Evolutionary conservation across 108 stramenopile species (phyloP).

Genomic region (Schizochytrium sp.): DNA sequence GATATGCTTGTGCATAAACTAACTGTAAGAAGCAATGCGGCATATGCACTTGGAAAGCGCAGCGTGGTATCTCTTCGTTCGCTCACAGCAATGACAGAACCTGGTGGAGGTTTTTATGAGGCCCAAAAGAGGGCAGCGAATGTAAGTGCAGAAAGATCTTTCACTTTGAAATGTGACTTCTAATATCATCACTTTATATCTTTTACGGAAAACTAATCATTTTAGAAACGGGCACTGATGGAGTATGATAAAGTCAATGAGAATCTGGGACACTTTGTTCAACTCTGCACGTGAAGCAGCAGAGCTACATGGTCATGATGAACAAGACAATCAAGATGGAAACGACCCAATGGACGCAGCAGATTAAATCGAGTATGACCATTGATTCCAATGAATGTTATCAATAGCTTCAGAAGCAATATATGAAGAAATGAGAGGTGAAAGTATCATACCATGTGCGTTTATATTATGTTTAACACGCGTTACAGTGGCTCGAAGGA

Average conservation of each 20-base stretch:
- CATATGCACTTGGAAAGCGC: not conserved
- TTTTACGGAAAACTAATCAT: not conserved
- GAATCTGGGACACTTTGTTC: slow-evolving; percentile 57
- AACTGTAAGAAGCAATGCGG: not conserved
- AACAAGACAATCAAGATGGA: not conserved
- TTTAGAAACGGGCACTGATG: not conserved
- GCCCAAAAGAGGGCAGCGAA: slow-evolving; percentile 2
- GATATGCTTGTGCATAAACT: not conserved
- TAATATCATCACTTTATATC: not conserved
- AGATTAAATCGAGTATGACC: no score
- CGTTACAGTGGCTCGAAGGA: no score
- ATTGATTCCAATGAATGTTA: no score
- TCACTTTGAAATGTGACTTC: not conserved
- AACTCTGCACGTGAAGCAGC: not conserved
- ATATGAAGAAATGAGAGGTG: no score
- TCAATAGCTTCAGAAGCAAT: no score
- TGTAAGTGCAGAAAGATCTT: not conserved
- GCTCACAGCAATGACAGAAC: slow-evolving; percentile 17
- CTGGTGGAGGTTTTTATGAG: slow-evolving; percentile 58
- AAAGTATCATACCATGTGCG: no score
- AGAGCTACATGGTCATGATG: not conserved
- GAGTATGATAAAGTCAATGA: not conserved
- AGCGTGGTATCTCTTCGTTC: slow-evolving; percentile 26
- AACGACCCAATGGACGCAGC: not conserved
- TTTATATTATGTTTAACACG: no score